Evolutionary conservation across 1,284 basidiomycete genomes (phyloP).

Genomic region (Blastosporella zonata): DNA sequence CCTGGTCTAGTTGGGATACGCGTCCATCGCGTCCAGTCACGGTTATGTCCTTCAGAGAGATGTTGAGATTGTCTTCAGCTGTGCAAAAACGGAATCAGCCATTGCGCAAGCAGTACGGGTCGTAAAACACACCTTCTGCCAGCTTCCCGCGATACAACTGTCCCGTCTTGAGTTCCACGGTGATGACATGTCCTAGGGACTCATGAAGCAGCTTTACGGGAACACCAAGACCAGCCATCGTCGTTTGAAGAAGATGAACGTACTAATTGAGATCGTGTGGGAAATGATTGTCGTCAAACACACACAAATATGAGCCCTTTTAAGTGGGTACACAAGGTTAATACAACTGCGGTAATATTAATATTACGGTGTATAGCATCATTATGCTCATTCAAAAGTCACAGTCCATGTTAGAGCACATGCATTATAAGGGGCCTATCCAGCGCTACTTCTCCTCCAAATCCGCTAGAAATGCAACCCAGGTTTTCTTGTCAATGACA

Average conservation of each 20-base stretch:
- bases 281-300: constrained; percentile 13
- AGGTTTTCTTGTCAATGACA: constrained; percentile 90
- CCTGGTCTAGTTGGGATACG: constrained; percentile 98
- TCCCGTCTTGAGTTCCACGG: constrained; percentile 97
- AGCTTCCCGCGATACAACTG: constrained; percentile 97
- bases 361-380: not conserved
- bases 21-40: constrained; percentile 98
- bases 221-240: constrained; percentile 74
- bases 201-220: constrained; percentile 93
- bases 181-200: constrained; percentile 94
- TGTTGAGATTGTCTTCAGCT: constrained; percentile 99
- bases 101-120: constrained; percentile 5
- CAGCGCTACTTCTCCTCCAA: constrained; percentile 55
- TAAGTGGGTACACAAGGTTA: too few relatives aligned
- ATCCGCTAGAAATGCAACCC: constrained; percentile 79
- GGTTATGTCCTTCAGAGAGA: constrained; percentile 94
- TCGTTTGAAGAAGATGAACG: constrained; percentile 21
- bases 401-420: not conserved
- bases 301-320: constrained; percentile 10
- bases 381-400: too few relatives aligned
- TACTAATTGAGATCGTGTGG: constrained; percentile 11
- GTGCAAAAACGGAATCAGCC: constrained; percentile 20
- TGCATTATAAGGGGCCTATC: not conserved
- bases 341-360: too few relatives aligned
- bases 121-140: constrained; percentile 72